Percentiles rank a stretch among this genome's conserved stretches.
These are phyloP conservation scores for Metschnikowia chrysomelidarum DNA, from an alignment of 805 yeast species.

Conservation along the genomic window DNA sequence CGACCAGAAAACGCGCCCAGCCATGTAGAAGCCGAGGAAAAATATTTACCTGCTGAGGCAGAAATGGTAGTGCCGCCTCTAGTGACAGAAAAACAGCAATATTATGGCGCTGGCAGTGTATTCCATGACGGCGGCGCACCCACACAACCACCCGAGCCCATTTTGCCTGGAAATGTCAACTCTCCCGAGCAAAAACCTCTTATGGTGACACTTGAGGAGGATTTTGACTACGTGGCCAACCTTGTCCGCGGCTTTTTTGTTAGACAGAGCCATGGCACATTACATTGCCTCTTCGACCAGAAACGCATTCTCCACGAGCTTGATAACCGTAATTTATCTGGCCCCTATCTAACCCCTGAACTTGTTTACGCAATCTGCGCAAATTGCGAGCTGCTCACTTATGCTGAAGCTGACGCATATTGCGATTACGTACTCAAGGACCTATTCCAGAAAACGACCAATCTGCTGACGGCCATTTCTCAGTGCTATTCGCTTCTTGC, in stretches of 20 bases:
- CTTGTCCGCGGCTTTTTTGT: slow-evolving; percentile 15
- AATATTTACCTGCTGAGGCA: slow-evolving; percentile 8
- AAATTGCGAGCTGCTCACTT: slow-evolving; percentile 10
- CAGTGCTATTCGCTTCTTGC: slow-evolving; percentile 17
- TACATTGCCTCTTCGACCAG: slow-evolving; percentile 13
- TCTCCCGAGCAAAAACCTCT: not conserved
- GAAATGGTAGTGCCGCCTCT: slow-evolving; percentile 7
- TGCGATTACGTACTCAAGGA: slow-evolving; percentile 9
- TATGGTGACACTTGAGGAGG: slow-evolving; percentile 14
- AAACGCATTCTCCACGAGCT: slow-evolving; percentile 12
- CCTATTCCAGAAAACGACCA: slow-evolving; percentile 9
- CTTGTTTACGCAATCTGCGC: slow-evolving; percentile 19
- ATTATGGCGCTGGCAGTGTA: slow-evolving; percentile 20
- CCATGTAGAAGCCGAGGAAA: slow-evolving; percentile 6
- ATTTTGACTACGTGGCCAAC: slow-evolving; percentile 13
- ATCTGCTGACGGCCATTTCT: slow-evolving; percentile 16
- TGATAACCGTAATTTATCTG: slow-evolving; percentile 11
- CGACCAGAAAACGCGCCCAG: slow-evolving; percentile 3
- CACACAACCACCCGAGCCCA: slow-evolving; percentile 7
- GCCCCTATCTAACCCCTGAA: slow-evolving; percentile 11
- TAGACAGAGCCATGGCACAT: slow-evolving; percentile 7
- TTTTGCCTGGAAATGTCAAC: slow-evolving; percentile 1
- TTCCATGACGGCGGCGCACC: slow-evolving; percentile 11
- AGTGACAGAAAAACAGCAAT: slow-evolving; percentile 12
- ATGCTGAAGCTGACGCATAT: slow-evolving; percentile 17